phyloP scores from a whole-genome alignment of 2,329 filamentous ascomycete species.

The Coleophoma crateriformis region DNA sequence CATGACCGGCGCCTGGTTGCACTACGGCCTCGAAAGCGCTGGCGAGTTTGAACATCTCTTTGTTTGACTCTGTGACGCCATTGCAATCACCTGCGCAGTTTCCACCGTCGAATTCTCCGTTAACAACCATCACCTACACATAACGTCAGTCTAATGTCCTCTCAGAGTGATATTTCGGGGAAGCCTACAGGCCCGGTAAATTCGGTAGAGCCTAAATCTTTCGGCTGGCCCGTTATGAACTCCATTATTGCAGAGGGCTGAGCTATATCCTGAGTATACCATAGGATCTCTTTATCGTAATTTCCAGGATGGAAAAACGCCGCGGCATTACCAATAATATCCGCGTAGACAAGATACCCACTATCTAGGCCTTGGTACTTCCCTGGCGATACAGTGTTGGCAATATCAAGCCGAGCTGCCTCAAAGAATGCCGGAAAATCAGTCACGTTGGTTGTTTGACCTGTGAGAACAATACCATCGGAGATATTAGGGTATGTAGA shows the following conservation, averaged over 20 bases:
- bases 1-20: slow-evolving; percentile 19
- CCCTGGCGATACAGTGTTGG: slow-evolving; percentile 7
- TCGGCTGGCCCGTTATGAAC: slow-evolving; percentile 10
- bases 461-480: slow-evolving; percentile 54
- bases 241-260: slow-evolving; percentile 16
- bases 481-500: slow-evolving; percentile 44
- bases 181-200: slow-evolving; percentile 9
- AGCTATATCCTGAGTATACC: slow-evolving; percentile 15
- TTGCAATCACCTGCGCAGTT: slow-evolving; percentile 16
- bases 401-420: slow-evolving; percentile 19
- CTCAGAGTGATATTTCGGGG: no score
- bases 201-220: neutral
- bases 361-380: slow-evolving; percentile 16
- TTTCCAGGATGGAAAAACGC: slow-evolving; percentile 18
- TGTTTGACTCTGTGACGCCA: slow-evolving; percentile 15
- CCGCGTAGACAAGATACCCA: slow-evolving; percentile 21
- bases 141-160: no score
- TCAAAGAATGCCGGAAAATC: slow-evolving; percentile 2
- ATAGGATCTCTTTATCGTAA: slow-evolving; percentile 11
- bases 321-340: slow-evolving; percentile 18
- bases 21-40: slow-evolving; percentile 9
- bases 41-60: slow-evolving; percentile 6
- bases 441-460: slow-evolving; percentile 36
- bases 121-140: slow-evolving; percentile 1
- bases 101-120: slow-evolving; percentile 16